Evolutionary conservation across 352 stramenopile genomes (phyloP), one percentile per base, ranked within the genome.

Genomic region (Phytophthora fragariae): DNA sequence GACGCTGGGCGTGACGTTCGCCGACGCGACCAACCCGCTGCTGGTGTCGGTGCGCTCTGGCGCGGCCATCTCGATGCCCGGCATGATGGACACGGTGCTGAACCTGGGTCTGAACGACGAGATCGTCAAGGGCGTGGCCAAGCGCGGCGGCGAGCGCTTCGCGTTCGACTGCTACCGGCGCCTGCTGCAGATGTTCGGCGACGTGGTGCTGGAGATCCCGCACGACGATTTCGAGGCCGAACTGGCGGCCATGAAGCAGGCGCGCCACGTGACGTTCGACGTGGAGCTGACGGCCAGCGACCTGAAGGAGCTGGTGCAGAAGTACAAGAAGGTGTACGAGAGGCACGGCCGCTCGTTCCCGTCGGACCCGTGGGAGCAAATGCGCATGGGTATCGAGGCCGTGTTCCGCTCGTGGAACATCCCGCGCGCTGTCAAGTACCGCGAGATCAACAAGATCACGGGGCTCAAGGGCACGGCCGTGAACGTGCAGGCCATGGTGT

Each of bases 381-480:
- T 75, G 68, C 62, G 62, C 39, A 75, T 75, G 68, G 68, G 68
- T 49, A 75, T 75, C 21, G 68, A 75, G 63, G 68, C 68, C 56
- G 68, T 75, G 14, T 75, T 75, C 68, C 68, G 39, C 37, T 75
- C 62, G 62, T 71, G 68, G 62, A 75, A 75, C 57, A 75, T 72
- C 68, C 68, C 68, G 49, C 68, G 68, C 50, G 68, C 68, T 24
- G 63, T 75, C 56, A 75, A 72, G 41, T 72, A 75, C 62, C 68
- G 68, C 57, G 62, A 72, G 52, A 75, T 76, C 58, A 72, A 76
- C 69, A 76, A 72, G 50, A 76, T 76, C 57, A 72, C 62, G 39
- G 69, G 57, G 12, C 57, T 76, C 69, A 72, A 76, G 63, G 69
- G 69, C 6, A 72, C 63, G 41, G 57, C 69, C 44, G 57, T 76